These are phyloP conservation scores for Sclerotinia spermophila DNA, from an alignment of 2,329 filamentous ascomycete genomes.

Conservation along the genomic window DNA sequence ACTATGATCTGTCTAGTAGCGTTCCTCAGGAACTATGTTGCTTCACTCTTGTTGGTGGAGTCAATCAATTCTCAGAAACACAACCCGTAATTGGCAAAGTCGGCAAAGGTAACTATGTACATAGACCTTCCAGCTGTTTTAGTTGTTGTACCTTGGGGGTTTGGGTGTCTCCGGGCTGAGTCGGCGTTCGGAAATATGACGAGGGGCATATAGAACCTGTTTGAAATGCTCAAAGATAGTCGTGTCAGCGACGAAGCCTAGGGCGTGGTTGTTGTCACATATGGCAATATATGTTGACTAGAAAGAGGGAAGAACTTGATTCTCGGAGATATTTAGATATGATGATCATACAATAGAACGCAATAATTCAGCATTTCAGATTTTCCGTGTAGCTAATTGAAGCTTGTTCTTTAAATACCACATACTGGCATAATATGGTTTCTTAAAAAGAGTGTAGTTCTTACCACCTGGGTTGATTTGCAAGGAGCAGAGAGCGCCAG, in stretches of 20 bases:
- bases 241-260: too few species aligned
- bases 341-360: too few species aligned
- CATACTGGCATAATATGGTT: neutral
- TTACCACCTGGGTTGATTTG: neutral
- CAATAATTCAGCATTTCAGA: too few species aligned
- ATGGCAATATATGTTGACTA: too few species aligned
- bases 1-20: neutral
- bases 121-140: neutral
- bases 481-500: neutral
- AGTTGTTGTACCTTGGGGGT: neutral
- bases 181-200: too few species aligned
- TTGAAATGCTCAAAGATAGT: too few species aligned
- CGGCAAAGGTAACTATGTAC: neutral
- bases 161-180: neutral
- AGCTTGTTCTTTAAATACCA: neutral
- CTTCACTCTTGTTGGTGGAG: neutral
- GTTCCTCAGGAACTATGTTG: neutral
- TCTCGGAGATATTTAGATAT: too few species aligned
- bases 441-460: neutral
- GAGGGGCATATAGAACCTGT: too few species aligned
- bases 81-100: neutral
- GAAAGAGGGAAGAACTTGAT: too few species aligned
- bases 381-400: too few species aligned
- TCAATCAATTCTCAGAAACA: neutral
- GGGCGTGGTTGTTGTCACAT: too few species aligned